Conservation (phyloP, 2,329 filamentous ascomycete species). For the Aspergillus fructus region DNA sequence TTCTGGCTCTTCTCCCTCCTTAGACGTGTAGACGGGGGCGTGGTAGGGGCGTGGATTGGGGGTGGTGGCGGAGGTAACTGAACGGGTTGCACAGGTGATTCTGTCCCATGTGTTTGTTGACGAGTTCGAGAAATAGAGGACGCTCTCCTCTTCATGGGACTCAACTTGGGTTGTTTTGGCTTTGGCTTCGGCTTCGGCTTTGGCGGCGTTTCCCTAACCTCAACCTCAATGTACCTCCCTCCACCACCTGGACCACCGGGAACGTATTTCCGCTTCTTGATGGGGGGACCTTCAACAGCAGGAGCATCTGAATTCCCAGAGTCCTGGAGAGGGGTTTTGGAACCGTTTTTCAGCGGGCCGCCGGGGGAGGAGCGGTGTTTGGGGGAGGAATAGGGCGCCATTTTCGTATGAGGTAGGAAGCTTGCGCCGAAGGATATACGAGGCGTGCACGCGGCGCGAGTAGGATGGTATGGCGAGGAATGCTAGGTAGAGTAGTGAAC, state of each 20-base stretch:
- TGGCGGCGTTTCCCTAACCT: conserved; percentile 56
- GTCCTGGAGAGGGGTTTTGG: conserved; percentile 33
- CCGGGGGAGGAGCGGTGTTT: conserved; percentile 26
- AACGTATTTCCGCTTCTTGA: conserved; percentile 74
- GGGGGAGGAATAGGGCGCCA: conserved; percentile 33
- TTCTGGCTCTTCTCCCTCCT: conserved; percentile 44
- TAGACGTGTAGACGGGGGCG: conserved; percentile 40
- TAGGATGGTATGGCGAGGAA: not conserved
- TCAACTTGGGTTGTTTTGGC: conserved; percentile 45
- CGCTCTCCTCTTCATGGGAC: conserved; percentile 43
- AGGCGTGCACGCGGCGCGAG: not conserved
- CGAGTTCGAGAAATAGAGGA: conserved; percentile 51
- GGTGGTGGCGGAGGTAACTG: conserved; percentile 25
- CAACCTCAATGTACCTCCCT: conserved; percentile 76
- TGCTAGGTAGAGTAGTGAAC: not conserved
- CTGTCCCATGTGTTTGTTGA: conserved; percentile 38
- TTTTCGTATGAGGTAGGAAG: conserved; percentile 8
- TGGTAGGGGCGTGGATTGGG: conserved; percentile 32
- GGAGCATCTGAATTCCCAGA: conserved; percentile 28
- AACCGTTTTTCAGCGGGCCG: conserved; percentile 28
- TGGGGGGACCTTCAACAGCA: conserved; percentile 57
- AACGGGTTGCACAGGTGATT: conserved; percentile 15
- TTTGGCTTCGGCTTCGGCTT: conserved; percentile 20
- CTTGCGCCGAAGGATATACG: not conserved
- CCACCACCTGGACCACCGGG: conserved; percentile 85